These are phyloP conservation scores for Rhodotorula toruloides DNA, from an alignment of 768 basidiomycete species.

Conservation along the genomic window DNA sequence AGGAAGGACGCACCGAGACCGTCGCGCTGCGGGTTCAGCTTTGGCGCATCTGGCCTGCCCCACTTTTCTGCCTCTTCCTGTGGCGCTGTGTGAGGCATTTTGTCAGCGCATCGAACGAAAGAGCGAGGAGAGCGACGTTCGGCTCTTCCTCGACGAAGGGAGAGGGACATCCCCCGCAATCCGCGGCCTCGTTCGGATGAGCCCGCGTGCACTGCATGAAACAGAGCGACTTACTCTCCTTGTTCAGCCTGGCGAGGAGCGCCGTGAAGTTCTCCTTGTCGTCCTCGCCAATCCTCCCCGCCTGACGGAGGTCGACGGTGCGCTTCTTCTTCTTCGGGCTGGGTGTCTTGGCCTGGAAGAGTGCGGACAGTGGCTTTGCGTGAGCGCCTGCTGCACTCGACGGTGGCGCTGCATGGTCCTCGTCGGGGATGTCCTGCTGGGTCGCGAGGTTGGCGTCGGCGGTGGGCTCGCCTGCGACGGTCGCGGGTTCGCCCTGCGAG, in stretches of 20 bases:
- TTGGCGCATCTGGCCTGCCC: conserved; percentile 21
- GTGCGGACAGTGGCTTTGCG: conserved; percentile 32
- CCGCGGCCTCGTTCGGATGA: neutral
- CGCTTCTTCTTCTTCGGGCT: conserved; percentile 19
- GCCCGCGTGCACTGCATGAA: neutral
- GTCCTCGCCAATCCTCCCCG: conserved; percentile 1
- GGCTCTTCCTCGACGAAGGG: no score
- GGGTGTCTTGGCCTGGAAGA: conserved; percentile 17
- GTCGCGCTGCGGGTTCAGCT: conserved; percentile 28
- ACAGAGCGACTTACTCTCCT: conserved; percentile 9
- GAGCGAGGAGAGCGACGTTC: neutral
- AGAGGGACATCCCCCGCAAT: no score
- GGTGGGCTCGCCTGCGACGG: conserved; percentile 10
- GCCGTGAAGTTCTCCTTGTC: conserved; percentile 33
- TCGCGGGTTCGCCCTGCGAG: conserved; percentile 4
- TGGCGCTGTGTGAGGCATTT: neutral
- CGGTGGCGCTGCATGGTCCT: conserved; percentile 35
- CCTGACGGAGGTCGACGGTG: neutral
- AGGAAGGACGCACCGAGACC: conserved; percentile 18
- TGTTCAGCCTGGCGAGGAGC: conserved; percentile 32
- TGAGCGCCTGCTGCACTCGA: conserved; percentile 35
- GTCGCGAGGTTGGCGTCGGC: conserved; percentile 4
- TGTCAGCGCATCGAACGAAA: neutral
- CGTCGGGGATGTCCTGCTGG: conserved; percentile 20
- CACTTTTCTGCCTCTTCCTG: conserved; percentile 24